Conservation (phyloP, 2,329 filamentous ascomycete species). For the Orbilia javanica region DNA sequence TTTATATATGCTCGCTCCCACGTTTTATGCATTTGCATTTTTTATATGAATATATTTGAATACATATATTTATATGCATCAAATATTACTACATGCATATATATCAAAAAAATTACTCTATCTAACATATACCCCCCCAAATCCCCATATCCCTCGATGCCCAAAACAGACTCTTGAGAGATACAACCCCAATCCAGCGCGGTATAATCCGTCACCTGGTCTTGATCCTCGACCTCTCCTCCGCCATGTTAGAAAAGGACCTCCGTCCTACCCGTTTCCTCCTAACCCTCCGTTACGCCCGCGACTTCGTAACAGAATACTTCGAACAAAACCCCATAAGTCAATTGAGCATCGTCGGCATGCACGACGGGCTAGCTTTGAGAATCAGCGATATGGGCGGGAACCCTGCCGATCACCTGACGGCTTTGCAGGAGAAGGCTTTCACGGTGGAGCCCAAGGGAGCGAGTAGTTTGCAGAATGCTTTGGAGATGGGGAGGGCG, state of each 20-base stretch:
- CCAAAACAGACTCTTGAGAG: conserved; percentile 80
- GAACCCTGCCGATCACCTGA: conserved; percentile 88
- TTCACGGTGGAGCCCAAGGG: conserved; percentile 78
- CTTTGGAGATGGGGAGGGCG: conserved; percentile 92
- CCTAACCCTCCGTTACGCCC: conserved; percentile 82
- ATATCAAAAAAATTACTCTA: conserved; percentile 21
- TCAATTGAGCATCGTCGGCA: conserved; percentile 90
- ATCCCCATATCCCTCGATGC: background rate
- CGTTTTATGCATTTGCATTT: background rate
- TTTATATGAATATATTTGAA: no score
- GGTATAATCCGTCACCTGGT: conserved; percentile 98
- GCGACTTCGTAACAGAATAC: conserved; percentile 90
- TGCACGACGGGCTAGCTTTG: conserved; percentile 90
- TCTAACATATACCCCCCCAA: conserved; percentile 14
- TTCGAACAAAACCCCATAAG: conserved; percentile 99
- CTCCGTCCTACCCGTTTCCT: conserved; percentile 88
- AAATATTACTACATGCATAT: background rate
- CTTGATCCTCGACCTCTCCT: conserved; percentile 89
- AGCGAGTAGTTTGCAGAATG: conserved; percentile 88
- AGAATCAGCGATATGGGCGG: conserved; percentile 90
- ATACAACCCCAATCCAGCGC: conserved; percentile 93
- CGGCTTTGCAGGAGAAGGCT: conserved; percentile 75
- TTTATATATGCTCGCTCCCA: no score
- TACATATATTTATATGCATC: background rate
- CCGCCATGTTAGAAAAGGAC: conserved; percentile 95